These are phyloP conservation scores for Blepharisma stoltei DNA, from an alignment of 73 alveolate genomes.

Conservation along the genomic window DNA sequence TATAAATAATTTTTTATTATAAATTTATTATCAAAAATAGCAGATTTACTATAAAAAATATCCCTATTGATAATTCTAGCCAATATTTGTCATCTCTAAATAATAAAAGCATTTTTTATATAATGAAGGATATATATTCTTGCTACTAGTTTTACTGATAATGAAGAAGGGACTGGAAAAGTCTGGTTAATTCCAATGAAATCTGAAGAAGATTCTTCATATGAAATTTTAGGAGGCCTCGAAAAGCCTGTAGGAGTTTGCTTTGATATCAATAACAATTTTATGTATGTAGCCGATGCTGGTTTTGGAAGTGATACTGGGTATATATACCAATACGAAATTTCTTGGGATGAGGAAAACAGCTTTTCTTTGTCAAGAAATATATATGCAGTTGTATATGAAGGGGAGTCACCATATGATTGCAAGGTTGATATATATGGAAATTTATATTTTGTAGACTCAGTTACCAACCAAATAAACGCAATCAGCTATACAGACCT, in stretches of 20 bases:
- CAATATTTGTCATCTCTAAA: no score
- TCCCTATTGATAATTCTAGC: no score
- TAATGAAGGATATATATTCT: no score
- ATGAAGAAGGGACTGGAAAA: conserved; percentile 16
- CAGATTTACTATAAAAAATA: no score
- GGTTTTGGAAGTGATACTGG: background rate
- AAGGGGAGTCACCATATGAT: conserved; percentile 8
- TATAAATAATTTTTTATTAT: no score
- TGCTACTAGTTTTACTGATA: background rate
- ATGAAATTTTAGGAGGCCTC: conserved; percentile 1
- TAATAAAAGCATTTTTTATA: no score
- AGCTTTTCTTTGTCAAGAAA: background rate
- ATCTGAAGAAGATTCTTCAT: no score
- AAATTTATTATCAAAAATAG: no score
- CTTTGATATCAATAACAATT: conserved; percentile 2
- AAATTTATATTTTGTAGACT: background rate
- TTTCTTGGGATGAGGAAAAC: background rate
- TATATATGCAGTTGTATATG: background rate
- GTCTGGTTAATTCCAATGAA: conserved; percentile 11
- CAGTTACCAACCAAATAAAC: background rate
- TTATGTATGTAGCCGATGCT: background rate
- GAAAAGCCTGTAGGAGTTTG: conserved; percentile 15
- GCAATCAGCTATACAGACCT: background rate
- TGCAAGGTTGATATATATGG: conserved; percentile 28
- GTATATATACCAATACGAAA: background rate